Conservation (phyloP, 805 yeast genomes). For the Lachancea fermentati region DNA sequence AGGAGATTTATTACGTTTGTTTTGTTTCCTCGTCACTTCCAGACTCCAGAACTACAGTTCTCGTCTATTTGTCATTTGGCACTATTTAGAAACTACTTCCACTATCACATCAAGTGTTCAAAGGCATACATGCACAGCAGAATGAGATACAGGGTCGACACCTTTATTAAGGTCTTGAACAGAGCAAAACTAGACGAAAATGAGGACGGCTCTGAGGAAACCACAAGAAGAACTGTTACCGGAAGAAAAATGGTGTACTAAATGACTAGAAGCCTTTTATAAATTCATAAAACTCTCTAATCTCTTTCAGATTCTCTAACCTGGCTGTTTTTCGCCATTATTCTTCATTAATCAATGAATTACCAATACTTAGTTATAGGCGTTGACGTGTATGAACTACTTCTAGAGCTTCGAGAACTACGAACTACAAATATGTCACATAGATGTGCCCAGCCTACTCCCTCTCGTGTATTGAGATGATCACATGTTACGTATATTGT, state of each 20-base stretch:
- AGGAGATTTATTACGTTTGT: slow-evolving; percentile 56
- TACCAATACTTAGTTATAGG: no score
- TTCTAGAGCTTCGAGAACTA: no score
- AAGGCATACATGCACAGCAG: slow-evolving; percentile 98
- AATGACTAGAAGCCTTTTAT: neutral
- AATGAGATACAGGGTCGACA: slow-evolving; percentile 93
- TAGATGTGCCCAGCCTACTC: no score
- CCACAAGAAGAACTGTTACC: slow-evolving; percentile 30
- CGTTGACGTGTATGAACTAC: no score
- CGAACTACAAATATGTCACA: no score
- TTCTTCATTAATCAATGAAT: neutral
- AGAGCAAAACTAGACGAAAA: slow-evolving; percentile 93
- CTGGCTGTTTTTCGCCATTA: no score
- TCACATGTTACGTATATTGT: slow-evolving; percentile 1
- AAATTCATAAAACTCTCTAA: neutral
- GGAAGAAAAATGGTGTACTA: slow-evolving; percentile 32
- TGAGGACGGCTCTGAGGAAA: slow-evolving; percentile 44
- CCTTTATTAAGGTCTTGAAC: slow-evolving; percentile 90
- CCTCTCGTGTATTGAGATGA: no score
- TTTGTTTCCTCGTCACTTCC: slow-evolving; percentile 83
- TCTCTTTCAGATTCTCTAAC: no score
- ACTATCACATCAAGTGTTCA: slow-evolving; percentile 96
- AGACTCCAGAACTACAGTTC: slow-evolving; percentile 42
- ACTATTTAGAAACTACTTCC: slow-evolving; percentile 93
- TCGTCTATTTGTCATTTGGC: slow-evolving; percentile 74